Percentiles rank a stretch among this genome's conserved stretches.
phyloP scores from a whole-genome alignment of 306 rosid species.

The Carpinus viminea region DNA sequence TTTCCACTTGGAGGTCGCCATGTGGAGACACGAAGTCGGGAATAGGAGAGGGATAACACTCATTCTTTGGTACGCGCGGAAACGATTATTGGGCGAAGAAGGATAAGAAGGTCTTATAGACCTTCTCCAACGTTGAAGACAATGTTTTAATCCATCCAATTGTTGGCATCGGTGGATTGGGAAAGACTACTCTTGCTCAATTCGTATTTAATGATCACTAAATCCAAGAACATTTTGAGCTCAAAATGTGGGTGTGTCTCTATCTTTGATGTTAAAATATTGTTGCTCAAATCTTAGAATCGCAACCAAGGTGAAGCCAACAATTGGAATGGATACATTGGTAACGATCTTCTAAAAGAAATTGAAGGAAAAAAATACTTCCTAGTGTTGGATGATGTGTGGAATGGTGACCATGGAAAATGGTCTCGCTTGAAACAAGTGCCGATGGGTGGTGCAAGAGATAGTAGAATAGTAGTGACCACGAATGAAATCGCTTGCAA shows the following conservation, averaged over 20 bases:
- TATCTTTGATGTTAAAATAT: neutral
- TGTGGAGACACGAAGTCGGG: neutral
- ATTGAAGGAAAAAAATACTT: constrained; percentile 2
- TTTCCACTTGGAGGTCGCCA: neutral
- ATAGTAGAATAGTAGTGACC: constrained; percentile 13
- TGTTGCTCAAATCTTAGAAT: neutral
- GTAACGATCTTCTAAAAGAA: neutral
- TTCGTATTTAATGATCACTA: too few relatives aligned
- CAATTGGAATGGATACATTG: neutral
- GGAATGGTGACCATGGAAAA: neutral
- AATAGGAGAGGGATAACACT: too few relatives aligned
- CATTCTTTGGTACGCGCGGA: too few relatives aligned
- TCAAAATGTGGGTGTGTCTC: neutral
- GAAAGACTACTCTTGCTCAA: too few relatives aligned
- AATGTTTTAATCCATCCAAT: too few relatives aligned
- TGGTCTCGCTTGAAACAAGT: neutral
- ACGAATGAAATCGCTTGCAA: neutral
- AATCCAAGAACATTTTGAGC: too few relatives aligned
- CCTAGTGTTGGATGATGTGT: constrained; percentile 20
- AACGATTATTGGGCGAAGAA: too few relatives aligned
- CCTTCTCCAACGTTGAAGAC: too few relatives aligned
- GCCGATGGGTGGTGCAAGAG: neutral
- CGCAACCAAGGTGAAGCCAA: too few relatives aligned
- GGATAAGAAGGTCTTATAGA: too few relatives aligned
- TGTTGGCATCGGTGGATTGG: too few relatives aligned